Evolutionary conservation across 176 grass and related monocot genomes (phyloP).

Genomic region (Chloris gayana): DNA sequence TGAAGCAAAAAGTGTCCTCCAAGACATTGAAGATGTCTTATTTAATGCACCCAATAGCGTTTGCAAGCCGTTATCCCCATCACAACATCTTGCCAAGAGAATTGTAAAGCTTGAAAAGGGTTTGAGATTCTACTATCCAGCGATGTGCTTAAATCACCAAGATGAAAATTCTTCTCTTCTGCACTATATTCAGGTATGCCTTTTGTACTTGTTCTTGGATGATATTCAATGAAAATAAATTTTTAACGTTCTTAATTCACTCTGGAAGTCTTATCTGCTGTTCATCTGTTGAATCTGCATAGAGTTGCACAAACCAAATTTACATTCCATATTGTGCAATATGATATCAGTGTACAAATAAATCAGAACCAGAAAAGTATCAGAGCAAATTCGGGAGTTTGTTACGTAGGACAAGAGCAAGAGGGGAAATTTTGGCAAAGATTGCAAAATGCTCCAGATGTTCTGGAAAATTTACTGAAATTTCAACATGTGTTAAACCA

Average conservation of each 20-base stretch:
- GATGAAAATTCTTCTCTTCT: constrained; percentile 92
- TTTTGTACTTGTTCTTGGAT: constrained; percentile 20
- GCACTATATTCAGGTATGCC: constrained; percentile 85
- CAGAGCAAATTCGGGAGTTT: not conserved
- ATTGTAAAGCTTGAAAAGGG: constrained; percentile 93
- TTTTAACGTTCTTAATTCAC: not conserved
- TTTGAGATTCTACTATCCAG: constrained; percentile 71
- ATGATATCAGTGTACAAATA: not conserved
- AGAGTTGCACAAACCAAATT: not conserved
- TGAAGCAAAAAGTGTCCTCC: constrained; percentile 70
- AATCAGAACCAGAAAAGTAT: not conserved
- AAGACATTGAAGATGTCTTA: constrained; percentile 68
- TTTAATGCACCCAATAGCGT: constrained; percentile 53
- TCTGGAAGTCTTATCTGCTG: not conserved
- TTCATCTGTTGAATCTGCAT: constrained; percentile 21
- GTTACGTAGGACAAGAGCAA: not conserved
- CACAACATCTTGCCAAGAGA: constrained; percentile 83
- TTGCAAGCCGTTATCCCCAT: constrained; percentile 75
- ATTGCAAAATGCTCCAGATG: not conserved
- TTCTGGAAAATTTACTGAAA: constrained; percentile 1
- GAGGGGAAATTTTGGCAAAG: not conserved
- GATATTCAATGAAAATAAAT: not conserved
- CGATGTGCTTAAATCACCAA: constrained; percentile 64
- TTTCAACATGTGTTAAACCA: not conserved
- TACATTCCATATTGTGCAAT: constrained; percentile 1